phyloP scores from a whole-genome alignment of 257 asterid genomes.

The Mentha longifolia region DNA sequence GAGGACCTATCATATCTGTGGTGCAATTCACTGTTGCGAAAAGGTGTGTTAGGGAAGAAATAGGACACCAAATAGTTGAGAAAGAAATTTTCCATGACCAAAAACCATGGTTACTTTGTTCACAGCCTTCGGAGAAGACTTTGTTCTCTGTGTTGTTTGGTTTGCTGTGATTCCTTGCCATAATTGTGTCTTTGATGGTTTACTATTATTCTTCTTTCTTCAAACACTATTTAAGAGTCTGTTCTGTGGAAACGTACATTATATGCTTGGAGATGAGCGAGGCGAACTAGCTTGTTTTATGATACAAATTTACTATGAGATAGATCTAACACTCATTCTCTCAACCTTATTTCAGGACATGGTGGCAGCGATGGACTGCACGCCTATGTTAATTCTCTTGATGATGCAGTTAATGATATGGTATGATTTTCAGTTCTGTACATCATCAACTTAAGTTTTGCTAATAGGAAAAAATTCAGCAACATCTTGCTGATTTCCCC shows the following conservation, averaged over 20 bases:
- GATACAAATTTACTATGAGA: not conserved
- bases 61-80: not conserved
- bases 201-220: not conserved
- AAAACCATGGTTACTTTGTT: too few relatives aligned
- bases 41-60: not conserved
- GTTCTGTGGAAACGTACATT: not conserved
- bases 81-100: constrained; percentile 4
- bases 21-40: constrained; percentile 4
- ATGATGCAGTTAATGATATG: constrained; percentile 76
- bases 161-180: constrained; percentile 1
- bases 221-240: constrained; percentile 3
- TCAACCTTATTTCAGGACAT: constrained; percentile 58
- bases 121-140: too few relatives aligned
- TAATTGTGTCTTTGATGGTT: not conserved
- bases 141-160: constrained; percentile 3
- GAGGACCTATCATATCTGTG: not conserved
- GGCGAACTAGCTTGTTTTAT: not conserved
- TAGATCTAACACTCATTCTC: constrained; percentile 5
- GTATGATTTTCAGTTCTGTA: constrained; percentile 41
- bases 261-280: not conserved
- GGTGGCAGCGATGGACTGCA: constrained; percentile 98
- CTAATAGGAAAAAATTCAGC: not conserved
- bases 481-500: constrained; percentile 14
- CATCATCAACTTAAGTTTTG: not conserved
- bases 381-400: constrained; percentile 90